phyloP scores from a whole-genome alignment of 139 green algal species.

The Chlamydomonas sp. region DNA sequence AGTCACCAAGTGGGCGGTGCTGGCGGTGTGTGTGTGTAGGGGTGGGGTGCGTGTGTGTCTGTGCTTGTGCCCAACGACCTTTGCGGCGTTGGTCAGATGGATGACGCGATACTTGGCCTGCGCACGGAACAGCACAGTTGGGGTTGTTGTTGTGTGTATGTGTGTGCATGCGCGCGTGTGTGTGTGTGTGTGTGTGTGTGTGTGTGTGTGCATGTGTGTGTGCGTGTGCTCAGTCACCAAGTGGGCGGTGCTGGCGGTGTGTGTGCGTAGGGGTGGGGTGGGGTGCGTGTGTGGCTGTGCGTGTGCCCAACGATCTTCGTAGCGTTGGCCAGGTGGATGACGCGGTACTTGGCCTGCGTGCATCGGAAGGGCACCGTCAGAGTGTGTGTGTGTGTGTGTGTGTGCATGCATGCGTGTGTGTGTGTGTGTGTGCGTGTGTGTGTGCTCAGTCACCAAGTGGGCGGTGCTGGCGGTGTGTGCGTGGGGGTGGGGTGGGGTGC shows the following conservation, averaged over 20 bases:
- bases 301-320: slow-evolving; percentile 6
- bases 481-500: background rate
- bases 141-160: background rate
- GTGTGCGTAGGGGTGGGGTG: no score
- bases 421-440: background rate
- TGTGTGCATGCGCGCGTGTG: background rate
- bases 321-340: background rate
- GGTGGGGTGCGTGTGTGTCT: background rate
- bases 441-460: background rate
- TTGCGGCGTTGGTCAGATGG: no score
- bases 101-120: no score
- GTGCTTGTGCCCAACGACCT: background rate
- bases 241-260: background rate
- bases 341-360: background rate
- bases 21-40: slow-evolving; percentile 23
- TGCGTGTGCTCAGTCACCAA: no score
- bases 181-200: background rate
- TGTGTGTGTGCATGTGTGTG: no score
- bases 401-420: slow-evolving; percentile 2
- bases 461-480: slow-evolving; percentile 25
- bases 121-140: background rate
- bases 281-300: no score
- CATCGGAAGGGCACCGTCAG: no score
- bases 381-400: background rate
- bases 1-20: background rate